Base-by-base conservation (phyloP, 768 basidiomycete species). In the Podaxis sp. region DNA sequence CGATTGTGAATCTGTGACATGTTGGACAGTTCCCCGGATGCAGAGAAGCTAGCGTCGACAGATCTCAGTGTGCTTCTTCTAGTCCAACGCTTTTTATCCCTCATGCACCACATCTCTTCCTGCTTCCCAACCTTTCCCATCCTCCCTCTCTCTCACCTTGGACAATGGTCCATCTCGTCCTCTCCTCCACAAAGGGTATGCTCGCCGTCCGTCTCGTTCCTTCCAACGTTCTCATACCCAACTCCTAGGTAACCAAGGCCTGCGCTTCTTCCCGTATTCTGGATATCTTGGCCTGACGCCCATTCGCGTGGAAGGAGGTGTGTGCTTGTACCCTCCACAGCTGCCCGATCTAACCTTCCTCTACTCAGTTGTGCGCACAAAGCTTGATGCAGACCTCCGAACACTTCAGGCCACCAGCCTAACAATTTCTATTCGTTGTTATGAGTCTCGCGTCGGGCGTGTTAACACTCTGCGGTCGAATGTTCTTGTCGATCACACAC, bases 281-380 rank as follows among this genome's bases (percentile, higher is more conserved):
- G 93, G 93, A 70, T 89, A 86, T 75, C 86, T 94, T 66, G 93
- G 90, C 66, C 81, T 94, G 70, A 93, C 90, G 49, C 86, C 89
- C 60, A 78, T 94, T 75, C 84, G 82, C 69, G 83, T 92, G 68
- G 89, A 92, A 76, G 93, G 93, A 73, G 74, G 88, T 87, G 61
- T 67, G 85, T 81, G 19, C 52, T 51, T 50, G 24, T 64, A 47
- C 13, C 50, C 25, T 51, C 63, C 50, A 33, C 61, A 49, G 64
- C 62, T n/a, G 13, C 4, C 57, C 22, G 61, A 66, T 36, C 60
- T 66, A 49, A 54, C 64, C 59, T 66, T 54, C 55, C 33, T 46
- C 55, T 56, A 13, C 52, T 29, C 69, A 90, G 85, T 88, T 70
- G 88, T 94, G 38, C 80, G 85, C 65, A 91, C 89, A 47, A 82